These are phyloP conservation scores for Phaeodactylum tricornutum DNA, from an alignment of 108 stramenopile genomes.

Conservation along the genomic window DNA sequence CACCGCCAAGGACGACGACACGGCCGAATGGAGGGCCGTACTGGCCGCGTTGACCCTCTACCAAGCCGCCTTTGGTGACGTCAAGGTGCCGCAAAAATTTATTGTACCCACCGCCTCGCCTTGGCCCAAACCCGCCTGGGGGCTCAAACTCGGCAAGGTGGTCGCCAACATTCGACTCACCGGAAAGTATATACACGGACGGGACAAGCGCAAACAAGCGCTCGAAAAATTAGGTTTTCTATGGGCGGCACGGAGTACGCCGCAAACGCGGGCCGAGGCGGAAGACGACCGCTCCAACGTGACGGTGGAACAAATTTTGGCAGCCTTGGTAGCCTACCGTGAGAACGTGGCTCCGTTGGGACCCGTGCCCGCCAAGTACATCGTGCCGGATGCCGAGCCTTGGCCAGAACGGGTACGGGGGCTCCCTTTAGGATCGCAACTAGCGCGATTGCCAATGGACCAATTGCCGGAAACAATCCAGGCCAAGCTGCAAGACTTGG, in stretches of 20 bases:
- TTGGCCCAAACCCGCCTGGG: slow-evolving; percentile 77
- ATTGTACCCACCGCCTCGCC: slow-evolving; percentile 72
- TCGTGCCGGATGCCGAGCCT: slow-evolving; percentile 61
- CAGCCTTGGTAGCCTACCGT: slow-evolving; percentile 64
- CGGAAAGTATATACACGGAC: slow-evolving; percentile 62
- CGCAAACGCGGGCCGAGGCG: too few relatives aligned
- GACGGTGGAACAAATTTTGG: slow-evolving; percentile 64
- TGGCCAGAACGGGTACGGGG: slow-evolving; percentile 72
- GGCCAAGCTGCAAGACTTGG: not conserved
- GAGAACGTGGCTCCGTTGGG: slow-evolving; percentile 36
- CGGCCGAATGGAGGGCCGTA: slow-evolving; percentile 67
- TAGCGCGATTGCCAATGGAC: not conserved
- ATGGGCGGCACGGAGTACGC: slow-evolving; percentile 70
- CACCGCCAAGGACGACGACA: slow-evolving; percentile 16
- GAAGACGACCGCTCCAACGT: too few relatives aligned
- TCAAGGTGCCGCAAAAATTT: slow-evolving; percentile 76
- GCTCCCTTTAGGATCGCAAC: slow-evolving; percentile 45
- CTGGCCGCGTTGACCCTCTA: slow-evolving; percentile 75
- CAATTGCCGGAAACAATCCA: not conserved
- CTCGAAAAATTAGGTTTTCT: slow-evolving; percentile 80
- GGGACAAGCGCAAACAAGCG: slow-evolving; percentile 41
- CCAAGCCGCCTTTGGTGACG: slow-evolving; percentile 78
- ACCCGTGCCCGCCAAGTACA: slow-evolving; percentile 52
- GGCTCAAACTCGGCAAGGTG: slow-evolving; percentile 61
- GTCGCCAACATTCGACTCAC: slow-evolving; percentile 71